phyloP scores from a whole-genome alignment of 1,284 basidiomycete species.

The Rhodofomes roseus region DNA sequence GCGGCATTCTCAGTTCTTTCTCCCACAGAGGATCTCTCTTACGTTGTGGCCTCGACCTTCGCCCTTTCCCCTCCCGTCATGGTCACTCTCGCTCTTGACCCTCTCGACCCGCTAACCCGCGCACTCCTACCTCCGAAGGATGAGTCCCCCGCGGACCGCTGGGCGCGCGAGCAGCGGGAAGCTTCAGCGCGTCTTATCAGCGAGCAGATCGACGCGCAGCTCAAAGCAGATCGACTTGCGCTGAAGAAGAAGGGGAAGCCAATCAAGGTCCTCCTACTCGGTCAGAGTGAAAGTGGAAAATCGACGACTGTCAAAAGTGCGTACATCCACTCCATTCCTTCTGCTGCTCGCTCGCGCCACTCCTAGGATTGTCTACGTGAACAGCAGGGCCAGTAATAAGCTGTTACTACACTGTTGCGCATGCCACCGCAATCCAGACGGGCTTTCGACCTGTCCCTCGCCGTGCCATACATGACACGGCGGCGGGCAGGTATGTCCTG shows the following conservation, averaged over 20 bases:
- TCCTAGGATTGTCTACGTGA: no score
- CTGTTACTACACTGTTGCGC: no score
- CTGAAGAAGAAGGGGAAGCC: slow-evolving; percentile 51
- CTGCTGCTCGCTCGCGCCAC: no score
- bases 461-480: no score
- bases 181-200: slow-evolving; percentile 54
- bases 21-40: not conserved
- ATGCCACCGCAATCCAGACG: no score
- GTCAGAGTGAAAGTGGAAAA: slow-evolving; percentile 40
- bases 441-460: no score
- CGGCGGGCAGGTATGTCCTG: no score
- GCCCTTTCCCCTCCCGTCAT: slow-evolving; percentile 8
- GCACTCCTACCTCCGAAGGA: slow-evolving; percentile 55
- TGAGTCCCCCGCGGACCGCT: slow-evolving; percentile 51
- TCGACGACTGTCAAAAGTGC: slow-evolving; percentile 65
- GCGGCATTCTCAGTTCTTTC: not conserved
- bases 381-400: no score
- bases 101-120: slow-evolving; percentile 51
- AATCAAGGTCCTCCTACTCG: slow-evolving; percentile 59
- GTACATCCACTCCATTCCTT: slow-evolving; percentile 18
- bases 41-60: not conserved
- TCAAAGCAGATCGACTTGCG: slow-evolving; percentile 49
- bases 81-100: slow-evolving; percentile 12
- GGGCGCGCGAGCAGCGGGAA: slow-evolving; percentile 51
- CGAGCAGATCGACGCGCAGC: slow-evolving; percentile 66